Percentiles rank a stretch among this genome's conserved stretches.
These are phyloP conservation scores for Waitea zeae DNA, from an alignment of 1,284 basidiomycete species.

Conservation along the genomic window DNA sequence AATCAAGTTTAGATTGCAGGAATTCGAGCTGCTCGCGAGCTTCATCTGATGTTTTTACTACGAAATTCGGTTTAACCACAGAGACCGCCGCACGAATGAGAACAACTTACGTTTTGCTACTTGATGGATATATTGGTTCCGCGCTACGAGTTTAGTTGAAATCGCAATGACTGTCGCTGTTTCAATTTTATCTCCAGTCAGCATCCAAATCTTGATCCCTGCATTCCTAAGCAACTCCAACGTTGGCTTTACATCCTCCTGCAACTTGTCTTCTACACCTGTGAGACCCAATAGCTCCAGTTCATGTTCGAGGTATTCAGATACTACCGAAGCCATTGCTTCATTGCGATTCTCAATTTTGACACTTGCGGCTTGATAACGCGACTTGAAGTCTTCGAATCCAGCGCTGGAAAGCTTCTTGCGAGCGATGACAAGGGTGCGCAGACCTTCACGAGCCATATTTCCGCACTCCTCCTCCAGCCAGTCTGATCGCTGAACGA, in stretches of 20 bases:
- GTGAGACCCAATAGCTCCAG: conserved; percentile 88
- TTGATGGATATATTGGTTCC: conserved; percentile 97
- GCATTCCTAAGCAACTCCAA: conserved; percentile 90
- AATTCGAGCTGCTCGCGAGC: conserved; percentile 89
- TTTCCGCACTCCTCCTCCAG: conserved; percentile 97
- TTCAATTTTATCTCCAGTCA: conserved; percentile 99
- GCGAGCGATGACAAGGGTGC: conserved; percentile 86
- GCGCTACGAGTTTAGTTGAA: conserved; percentile 87
- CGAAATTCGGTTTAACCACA: conserved; percentile 6
- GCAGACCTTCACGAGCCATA: conserved; percentile 93
- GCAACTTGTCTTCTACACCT: conserved; percentile 96
- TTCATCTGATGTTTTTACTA: conserved; percentile 74
- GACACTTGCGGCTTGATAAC: conserved; percentile 68
- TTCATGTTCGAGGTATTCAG: conserved; percentile 71
- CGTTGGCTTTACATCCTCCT: conserved; percentile 92
- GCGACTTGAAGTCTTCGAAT: conserved; percentile 61
- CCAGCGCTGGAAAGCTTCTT: conserved; percentile 57
- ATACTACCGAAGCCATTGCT: conserved; percentile 62
- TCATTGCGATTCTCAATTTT: conserved; percentile 67
- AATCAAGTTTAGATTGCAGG: conserved; percentile 86
- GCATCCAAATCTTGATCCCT: conserved; percentile 99
- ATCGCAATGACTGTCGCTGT: conserved; percentile 98
- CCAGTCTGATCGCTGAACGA: conserved; percentile 97
- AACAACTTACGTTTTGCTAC: conserved; percentile 64
- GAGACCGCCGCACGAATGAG: conserved; percentile 4